Evolutionary conservation across 116 monocot genomes (phyloP), one percentile per base, ranked within the genome.

Genomic region (Posidonia oceanica): DNA sequence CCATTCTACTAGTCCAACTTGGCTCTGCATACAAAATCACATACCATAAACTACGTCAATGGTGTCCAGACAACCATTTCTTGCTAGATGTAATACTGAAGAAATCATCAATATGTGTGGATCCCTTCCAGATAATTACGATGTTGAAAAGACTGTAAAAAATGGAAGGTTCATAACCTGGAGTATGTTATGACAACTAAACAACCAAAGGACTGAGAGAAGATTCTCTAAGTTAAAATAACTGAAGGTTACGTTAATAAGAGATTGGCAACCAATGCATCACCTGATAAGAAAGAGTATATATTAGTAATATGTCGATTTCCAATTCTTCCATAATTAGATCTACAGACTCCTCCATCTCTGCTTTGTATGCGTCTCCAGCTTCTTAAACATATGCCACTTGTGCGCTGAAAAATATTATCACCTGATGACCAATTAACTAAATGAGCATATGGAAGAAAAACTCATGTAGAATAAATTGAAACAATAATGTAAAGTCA

Each of bases 391-490:
- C 97, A 81, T 98, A 98, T 61, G 93, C 89, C 23, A 89, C 97
- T 83, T 98, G 97, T 63, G 93, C 97, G 78, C 97, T 98, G 69
- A 93, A 98, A 77, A 97, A 97, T 77, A 97, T 82, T 87, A 82
- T 92, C 11, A 87, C 97, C 97, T 97, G 72, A 76, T 53, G 74
- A 20, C 16, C 69, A 85, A 64, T 61, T 63, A 40, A 20, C 57
- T 17, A 71, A 69, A 16, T 69, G 53, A 61, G 36, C 15, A 16
- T 14, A 64, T 14, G 40, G 58, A 29, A 29, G 29, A 29, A 29
- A 29, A 29, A 29, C 29, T 29, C 29, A 29, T 29, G 29, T 29
- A 29, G 29, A 29, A 29, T 29, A 29, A 29, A 29, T 29, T 29
- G 29, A 29, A 29, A 29, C 29, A 29, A 29, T 29, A 29, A 29